These are phyloP conservation scores for Diaporthe caulivora DNA, from an alignment of 2,329 filamentous ascomycete species.

Conservation along the genomic window DNA sequence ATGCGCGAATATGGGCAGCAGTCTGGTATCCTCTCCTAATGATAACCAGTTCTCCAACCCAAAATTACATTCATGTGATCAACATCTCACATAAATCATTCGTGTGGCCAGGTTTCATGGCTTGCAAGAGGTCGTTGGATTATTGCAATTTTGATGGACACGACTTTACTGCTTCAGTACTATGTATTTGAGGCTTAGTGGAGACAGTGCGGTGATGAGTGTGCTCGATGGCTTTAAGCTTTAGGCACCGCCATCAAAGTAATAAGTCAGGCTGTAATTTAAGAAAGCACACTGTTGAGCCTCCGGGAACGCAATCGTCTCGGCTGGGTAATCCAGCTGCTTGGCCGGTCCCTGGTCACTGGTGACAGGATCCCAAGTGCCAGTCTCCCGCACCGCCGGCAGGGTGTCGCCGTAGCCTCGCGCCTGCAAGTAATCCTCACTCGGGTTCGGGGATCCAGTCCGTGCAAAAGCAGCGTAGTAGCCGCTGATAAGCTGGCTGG, in stretches of 20 bases:
- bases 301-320: slow-evolving; percentile 30
- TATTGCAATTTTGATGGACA: not conserved
- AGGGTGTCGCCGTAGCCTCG: slow-evolving; percentile 29
- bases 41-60: no score
- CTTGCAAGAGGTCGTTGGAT: slow-evolving; percentile 23
- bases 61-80: no score
- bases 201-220: no score
- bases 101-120: no score
- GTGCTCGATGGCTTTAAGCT: no score
- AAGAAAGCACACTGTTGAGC: slow-evolving; percentile 31
- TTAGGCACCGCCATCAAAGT: slow-evolving; percentile 33
- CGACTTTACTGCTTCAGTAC: no score
- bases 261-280: slow-evolving; percentile 35
- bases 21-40: no score
- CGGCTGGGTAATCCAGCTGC: slow-evolving; percentile 32
- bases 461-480: slow-evolving; percentile 35
- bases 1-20: no score
- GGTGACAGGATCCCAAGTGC: slow-evolving; percentile 30
- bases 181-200: no score
- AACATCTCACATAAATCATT: no score
- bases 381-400: slow-evolving; percentile 25
- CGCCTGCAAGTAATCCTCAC: slow-evolving; percentile 21
- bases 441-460: slow-evolving; percentile 34
- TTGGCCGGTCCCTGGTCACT: slow-evolving; percentile 27
- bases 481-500: slow-evolving; percentile 37